phyloP scores from a whole-genome alignment of 2,329 filamentous ascomycete species.

The Neofusicoccum sp. region DNA sequence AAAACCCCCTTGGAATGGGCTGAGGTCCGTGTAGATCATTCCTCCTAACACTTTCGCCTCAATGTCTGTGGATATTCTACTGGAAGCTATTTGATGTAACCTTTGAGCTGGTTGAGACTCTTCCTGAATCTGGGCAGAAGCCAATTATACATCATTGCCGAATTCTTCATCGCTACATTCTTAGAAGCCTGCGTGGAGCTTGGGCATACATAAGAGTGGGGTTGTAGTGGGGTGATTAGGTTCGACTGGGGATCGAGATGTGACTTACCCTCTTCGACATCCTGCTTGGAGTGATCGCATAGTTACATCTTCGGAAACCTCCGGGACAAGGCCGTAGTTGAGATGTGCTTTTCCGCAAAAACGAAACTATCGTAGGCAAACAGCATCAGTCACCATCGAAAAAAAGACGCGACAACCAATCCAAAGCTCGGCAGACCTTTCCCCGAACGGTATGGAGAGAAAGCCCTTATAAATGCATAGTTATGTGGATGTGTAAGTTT shows the following conservation, averaged over 20 bases:
- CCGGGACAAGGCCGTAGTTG: conserved; percentile 2
- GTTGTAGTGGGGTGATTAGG: too few relatives aligned
- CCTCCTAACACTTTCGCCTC: neutral
- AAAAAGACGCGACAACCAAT: neutral
- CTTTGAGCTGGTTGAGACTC: neutral
- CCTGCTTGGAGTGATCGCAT: neutral
- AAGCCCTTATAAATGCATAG: too few relatives aligned
- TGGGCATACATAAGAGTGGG: too few relatives aligned
- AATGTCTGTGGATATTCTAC: neutral
- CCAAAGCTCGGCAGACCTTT: too few relatives aligned
- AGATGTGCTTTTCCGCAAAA: conserved; percentile 21
- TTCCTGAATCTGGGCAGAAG: neutral
- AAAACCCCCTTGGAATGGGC: neutral
- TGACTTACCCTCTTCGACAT: neutral
- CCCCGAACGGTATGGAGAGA: too few relatives aligned
- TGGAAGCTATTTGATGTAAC: neutral
- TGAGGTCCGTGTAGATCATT: neutral
- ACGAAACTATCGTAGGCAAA: conserved; percentile 17
- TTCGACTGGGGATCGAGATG: neutral
- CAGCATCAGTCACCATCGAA: neutral
- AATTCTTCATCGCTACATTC: too few relatives aligned
- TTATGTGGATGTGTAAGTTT: too few relatives aligned
- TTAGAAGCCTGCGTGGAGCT: too few relatives aligned
- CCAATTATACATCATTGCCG: neutral
- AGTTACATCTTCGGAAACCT: neutral